Evolutionary conservation across 2,329 filamentous ascomycete species (phyloP), one percentile per base, ranked within the genome.

Genomic region (Trichoderma afroharzianum): DNA sequence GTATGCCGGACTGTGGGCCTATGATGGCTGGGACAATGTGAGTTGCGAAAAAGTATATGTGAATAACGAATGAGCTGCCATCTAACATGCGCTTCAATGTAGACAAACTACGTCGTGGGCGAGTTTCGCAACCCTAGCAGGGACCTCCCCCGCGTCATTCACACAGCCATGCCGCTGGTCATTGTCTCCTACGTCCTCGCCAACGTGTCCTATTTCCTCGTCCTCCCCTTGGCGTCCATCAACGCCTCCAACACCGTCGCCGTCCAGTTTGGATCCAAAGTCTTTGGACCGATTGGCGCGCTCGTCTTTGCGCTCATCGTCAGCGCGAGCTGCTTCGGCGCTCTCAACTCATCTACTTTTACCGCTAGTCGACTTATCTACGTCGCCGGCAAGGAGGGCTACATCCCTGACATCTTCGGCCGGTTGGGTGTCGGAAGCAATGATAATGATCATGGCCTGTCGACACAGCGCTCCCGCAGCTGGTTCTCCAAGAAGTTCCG

Each of bases 11-110:
- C 86, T 99, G 6, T 99, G 96, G 96, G 96, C 96, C 1, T 99
- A 96, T 82, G 96, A 99, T 79, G 96, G 96, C 33, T 99, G 96
- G 96, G 96, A 99, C 80, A 99, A 99, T 81, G 94, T 96, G 83
- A 84, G 92, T 85, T 57, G 30, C 28, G 7, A 32, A 33, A 33
- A 59, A 11, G 6, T 43, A 47, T 68, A 58, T 2, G 68, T 33
- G 11, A 32, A 47, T n/a, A n/a, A 71, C 7, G 26, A 53, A 18
- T 18, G 21, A 33, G 15, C 32, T 11, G 14, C 26, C n/a, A 32
- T 15, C 59, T 71, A 53, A 67, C 39, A 50, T 43, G 14, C 55
- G n/a, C 11, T 18, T 43, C 11, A 55, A 9, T 74, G 2, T n/a
- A 96, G 93, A 97, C 95, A 74, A 99, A 98, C 82, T 99, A 98